phyloP scores from a whole-genome alignment of 305 asterid genomes.

The Fraxinus sp. region DNA sequence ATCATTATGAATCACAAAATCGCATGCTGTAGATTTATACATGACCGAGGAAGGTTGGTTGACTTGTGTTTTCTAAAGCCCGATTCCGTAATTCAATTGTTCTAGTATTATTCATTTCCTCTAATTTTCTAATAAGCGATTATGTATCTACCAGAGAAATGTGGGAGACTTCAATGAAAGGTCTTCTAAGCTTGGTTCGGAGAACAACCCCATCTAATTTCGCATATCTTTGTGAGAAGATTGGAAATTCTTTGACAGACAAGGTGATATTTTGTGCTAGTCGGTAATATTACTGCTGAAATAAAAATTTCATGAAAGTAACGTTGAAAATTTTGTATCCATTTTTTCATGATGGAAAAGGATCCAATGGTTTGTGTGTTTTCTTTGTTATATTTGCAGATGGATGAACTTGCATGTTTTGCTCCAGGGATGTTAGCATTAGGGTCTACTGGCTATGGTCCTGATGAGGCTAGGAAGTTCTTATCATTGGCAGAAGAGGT shows the following conservation, averaged over 20 bases:
- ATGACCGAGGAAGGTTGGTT: neutral
- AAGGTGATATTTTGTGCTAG: slow-evolving; percentile 53
- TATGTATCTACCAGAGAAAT: slow-evolving; percentile 58
- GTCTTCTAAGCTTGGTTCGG: slow-evolving; percentile 85
- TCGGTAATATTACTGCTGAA: neutral
- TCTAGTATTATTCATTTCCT: slow-evolving; percentile 8
- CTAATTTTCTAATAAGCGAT: slow-evolving; percentile 15
- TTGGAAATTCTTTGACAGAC: slow-evolving; percentile 63
- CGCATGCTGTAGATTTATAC: neutral
- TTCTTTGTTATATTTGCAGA: slow-evolving; percentile 44
- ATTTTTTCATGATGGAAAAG: neutral
- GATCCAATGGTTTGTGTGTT: neutral
- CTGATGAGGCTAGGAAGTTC: slow-evolving; percentile 73
- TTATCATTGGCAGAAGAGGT: slow-evolving; percentile 95
- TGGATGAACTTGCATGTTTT: slow-evolving; percentile 98
- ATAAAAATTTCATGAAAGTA: neutral
- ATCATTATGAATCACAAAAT: neutral
- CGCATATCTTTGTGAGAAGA: slow-evolving; percentile 83
- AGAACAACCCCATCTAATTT: slow-evolving; percentile 84
- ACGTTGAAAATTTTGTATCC: neutral
- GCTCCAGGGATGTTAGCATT: slow-evolving; percentile 98
- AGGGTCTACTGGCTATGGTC: slow-evolving; percentile 82
- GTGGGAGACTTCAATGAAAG: slow-evolving; percentile 99
- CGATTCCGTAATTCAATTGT: neutral
- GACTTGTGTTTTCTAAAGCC: neutral